Evolutionary conservation across 306 rosid genomes (phyloP).

Genomic region (Leucaena leucocephala): DNA sequence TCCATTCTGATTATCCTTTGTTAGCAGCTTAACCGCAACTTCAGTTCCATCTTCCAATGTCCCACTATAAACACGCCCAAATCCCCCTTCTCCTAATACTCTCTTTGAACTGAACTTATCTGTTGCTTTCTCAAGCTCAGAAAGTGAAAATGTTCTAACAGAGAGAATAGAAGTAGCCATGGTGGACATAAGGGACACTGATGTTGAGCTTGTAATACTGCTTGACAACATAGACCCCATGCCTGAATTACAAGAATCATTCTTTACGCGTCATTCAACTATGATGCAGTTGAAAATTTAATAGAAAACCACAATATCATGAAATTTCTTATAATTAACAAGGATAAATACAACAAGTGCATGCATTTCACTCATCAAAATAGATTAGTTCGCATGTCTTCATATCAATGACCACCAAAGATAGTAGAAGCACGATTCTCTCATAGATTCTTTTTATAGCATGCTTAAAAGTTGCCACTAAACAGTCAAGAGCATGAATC

Average conservation of each 20-base stretch:
- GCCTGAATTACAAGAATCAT: conserved; percentile 54
- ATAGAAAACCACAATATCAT: conserved; percentile 12
- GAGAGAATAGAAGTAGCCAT: conserved; percentile 75
- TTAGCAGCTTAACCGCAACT: conserved; percentile 90
- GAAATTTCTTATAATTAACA: conserved; percentile 5
- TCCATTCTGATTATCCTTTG: conserved; percentile 71
- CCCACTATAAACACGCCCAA: conserved; percentile 89
- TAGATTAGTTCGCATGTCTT: conserved; percentile 7
- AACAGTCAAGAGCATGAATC: conserved; percentile 23
- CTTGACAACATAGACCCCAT: conserved; percentile 68
- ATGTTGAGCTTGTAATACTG: conserved; percentile 79
- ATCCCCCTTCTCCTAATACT: conserved; percentile 95
- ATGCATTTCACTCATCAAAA: conserved; percentile 5
- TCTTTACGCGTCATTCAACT: conserved; percentile 32
- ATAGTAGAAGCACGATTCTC: background rate
- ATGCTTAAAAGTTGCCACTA: conserved; percentile 20
- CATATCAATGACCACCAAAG: conserved; percentile 26
- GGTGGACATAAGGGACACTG: conserved; percentile 71
- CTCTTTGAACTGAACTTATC: conserved; percentile 73
- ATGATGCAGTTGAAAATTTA: conserved; percentile 28
- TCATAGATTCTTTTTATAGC: conserved; percentile 9
- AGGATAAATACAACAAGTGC: conserved; percentile 17
- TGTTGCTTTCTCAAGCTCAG: conserved; percentile 91
- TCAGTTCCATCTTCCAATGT: conserved; percentile 80
- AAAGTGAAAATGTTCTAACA: conserved; percentile 71